These are phyloP conservation scores for Candida maltosa DNA, from an alignment of 805 yeast genomes.

Conservation along the genomic window DNA sequence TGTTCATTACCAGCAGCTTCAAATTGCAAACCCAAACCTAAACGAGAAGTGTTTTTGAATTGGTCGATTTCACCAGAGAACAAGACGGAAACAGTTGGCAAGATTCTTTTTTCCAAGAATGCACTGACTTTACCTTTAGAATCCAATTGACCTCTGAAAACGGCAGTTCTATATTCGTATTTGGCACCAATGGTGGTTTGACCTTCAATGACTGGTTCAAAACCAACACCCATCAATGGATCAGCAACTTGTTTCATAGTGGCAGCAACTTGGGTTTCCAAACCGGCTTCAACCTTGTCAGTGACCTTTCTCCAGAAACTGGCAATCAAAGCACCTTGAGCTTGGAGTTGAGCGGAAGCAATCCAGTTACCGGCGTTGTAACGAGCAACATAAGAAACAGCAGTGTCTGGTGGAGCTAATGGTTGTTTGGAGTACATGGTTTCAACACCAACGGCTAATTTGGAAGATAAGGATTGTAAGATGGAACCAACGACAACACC, in stretches of 20 bases:
- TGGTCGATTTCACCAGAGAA: conserved; percentile 95
- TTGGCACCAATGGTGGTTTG: conserved; percentile 93
- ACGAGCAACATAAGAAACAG: conserved; percentile 85
- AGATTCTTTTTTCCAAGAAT: conserved; percentile 87
- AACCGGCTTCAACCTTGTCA: conserved; percentile 91
- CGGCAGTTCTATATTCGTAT: conserved; percentile 94
- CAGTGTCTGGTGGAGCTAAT: conserved; percentile 81
- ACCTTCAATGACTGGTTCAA: conserved; percentile 85
- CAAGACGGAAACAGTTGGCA: conserved; percentile 85
- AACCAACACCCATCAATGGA: conserved; percentile 74
- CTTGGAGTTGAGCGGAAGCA: conserved; percentile 89
- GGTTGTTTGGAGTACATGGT: conserved; percentile 81
- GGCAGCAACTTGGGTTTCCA: conserved; percentile 81
- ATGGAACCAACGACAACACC: conserved; percentile 93
- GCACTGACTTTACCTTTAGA: conserved; percentile 87
- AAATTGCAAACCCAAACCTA: conserved; percentile 93
- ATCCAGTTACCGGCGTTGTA: conserved; percentile 88
- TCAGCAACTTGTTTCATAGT: conserved; percentile 71
- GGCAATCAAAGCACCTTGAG: conserved; percentile 84
- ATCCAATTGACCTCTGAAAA: conserved; percentile 93
- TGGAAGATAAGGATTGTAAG: conserved; percentile 83
- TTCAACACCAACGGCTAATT: conserved; percentile 86
- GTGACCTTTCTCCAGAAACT: conserved; percentile 94
- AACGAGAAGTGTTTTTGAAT: conserved; percentile 59
- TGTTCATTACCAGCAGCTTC: conserved; percentile 95